phyloP scores from a whole-genome alignment of 2,329 filamentous ascomycete genomes.

The Bipolaris sorokiniana region DNA sequence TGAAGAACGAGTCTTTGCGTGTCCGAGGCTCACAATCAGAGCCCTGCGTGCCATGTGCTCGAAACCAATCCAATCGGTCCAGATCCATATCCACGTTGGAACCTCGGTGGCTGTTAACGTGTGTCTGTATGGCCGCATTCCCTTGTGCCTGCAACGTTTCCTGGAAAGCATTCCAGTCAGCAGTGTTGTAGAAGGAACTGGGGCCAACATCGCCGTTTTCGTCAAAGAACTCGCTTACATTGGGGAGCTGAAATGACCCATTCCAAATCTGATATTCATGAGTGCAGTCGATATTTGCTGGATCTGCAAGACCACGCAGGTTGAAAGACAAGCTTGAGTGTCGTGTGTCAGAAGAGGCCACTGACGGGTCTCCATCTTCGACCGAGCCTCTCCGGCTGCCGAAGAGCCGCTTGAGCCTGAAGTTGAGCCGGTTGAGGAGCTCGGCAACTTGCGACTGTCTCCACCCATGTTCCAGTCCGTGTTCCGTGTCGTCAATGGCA shows the following conservation, averaged over 20 bases:
- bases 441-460: constrained; percentile 11
- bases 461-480: background rate
- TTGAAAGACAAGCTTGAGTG: constrained; percentile 1
- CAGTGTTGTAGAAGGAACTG: constrained; percentile 13
- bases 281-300: background rate
- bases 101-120: background rate
- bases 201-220: constrained; percentile 10
- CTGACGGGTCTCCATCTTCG: background rate
- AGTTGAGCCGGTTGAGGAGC: constrained; percentile 7
- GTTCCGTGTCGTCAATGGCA: background rate
- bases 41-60: background rate
- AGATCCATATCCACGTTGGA: constrained; percentile 3
- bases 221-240: constrained; percentile 12
- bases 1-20: constrained; percentile 12
- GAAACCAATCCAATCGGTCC: background rate
- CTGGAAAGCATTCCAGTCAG: constrained; percentile 13
- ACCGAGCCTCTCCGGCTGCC: constrained; percentile 6
- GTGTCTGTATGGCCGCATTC: background rate
- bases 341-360: background rate
- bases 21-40: background rate
- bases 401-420: constrained; percentile 7
- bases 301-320: background rate
- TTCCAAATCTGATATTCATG: background rate
- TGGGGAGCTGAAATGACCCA: constrained; percentile 5
- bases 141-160: constrained; percentile 3